Evolutionary conservation across 2,329 filamentous ascomycete species (phyloP).

Genomic region (Fusarium lateritium): DNA sequence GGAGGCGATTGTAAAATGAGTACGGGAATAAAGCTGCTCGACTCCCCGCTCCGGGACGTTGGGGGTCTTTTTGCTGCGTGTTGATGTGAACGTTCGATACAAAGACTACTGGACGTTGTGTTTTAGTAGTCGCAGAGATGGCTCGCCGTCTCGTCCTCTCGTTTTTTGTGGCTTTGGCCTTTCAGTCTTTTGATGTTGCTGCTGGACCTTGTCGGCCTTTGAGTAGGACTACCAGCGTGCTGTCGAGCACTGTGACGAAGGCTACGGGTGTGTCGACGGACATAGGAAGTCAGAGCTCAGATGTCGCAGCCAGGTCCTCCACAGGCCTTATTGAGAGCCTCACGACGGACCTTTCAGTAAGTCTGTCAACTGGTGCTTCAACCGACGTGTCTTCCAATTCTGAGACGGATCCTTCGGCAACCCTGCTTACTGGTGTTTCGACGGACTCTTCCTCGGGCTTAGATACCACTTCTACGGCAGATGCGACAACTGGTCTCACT

Average conservation of each 20-base stretch:
- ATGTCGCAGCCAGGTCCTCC: too few species aligned
- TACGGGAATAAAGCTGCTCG: neutral
- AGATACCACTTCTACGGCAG: too few species aligned
- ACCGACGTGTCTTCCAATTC: too few species aligned
- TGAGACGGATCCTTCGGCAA: too few species aligned
- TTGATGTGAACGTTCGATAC: neutral
- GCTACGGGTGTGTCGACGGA: neutral
- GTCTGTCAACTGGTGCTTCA: too few species aligned
- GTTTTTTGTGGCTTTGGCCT: conserved; percentile 9
- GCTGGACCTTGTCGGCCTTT: conserved; percentile 12
- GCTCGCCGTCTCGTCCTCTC: conserved; percentile 35
- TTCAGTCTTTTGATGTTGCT: conserved; percentile 1
- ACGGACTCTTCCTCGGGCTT: too few species aligned
- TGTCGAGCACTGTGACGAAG: neutral
- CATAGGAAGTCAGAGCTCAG: neutral
- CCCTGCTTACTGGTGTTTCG: too few species aligned
- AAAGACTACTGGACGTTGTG: neutral
- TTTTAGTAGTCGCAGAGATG: conserved; percentile 8
- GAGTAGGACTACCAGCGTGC: neutral
- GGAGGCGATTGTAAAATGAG: neutral
- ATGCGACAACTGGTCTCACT: neutral
- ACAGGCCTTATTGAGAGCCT: too few species aligned
- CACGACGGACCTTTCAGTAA: too few species aligned
- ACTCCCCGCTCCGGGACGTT: neutral
- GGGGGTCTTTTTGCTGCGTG: neutral